phyloP scores from a whole-genome alignment of 2,329 filamentous ascomycete genomes.

The Dothistroma septosporum region DNA sequence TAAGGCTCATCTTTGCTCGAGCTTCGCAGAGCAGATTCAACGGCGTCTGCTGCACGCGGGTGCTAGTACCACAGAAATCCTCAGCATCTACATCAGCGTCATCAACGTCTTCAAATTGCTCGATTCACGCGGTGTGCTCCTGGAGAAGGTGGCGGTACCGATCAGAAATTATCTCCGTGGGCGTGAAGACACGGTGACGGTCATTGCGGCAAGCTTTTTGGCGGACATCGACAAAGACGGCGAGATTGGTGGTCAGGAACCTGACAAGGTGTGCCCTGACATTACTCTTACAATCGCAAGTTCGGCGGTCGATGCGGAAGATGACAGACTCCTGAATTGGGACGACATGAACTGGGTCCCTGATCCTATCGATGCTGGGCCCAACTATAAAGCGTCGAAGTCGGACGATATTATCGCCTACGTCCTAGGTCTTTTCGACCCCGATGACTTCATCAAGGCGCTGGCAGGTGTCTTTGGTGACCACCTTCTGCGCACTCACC shows the following conservation, averaged over 20 bases:
- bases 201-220: constrained; percentile 70
- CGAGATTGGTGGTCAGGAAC: constrained; percentile 37
- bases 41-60: constrained; percentile 69
- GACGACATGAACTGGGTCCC: constrained; percentile 91
- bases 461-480: constrained; percentile 87
- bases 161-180: constrained; percentile 73
- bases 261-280: constrained; percentile 56
- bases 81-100: constrained; percentile 74
- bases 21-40: constrained; percentile 63
- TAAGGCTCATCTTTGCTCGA: constrained; percentile 65
- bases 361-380: constrained; percentile 86
- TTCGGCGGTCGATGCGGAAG: constrained; percentile 49
- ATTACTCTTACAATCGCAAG: constrained; percentile 64
- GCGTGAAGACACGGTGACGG: constrained; percentile 71
- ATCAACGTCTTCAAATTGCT: constrained; percentile 72
- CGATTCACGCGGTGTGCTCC: constrained; percentile 71
- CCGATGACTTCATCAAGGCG: constrained; percentile 92
- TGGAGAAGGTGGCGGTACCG: constrained; percentile 68
- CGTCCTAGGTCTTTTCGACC: constrained; percentile 80
- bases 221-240: constrained; percentile 53
- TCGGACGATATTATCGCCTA: constrained; percentile 89
- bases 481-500: constrained; percentile 63
- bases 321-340: constrained; percentile 71
- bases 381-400: constrained; percentile 82
- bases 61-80: constrained; percentile 68